phyloP scores from a whole-genome alignment of 768 basidiomycete genomes.

The Astraeus odoratus region DNA sequence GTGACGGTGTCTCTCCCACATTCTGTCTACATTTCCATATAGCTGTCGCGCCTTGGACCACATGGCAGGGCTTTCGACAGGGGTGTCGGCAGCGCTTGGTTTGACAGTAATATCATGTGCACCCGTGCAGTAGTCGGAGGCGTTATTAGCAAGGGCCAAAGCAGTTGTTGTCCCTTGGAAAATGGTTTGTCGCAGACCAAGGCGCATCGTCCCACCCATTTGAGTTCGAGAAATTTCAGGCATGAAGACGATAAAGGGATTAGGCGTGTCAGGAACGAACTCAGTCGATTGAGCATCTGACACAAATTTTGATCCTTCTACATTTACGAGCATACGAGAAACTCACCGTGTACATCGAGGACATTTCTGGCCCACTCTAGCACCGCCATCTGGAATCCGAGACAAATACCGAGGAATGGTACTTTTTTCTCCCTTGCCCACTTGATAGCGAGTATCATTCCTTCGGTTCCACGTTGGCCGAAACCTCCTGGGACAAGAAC shows the following conservation, averaged over 20 bases:
- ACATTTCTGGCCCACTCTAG: conserved; percentile 91
- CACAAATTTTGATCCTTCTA: too few species aligned
- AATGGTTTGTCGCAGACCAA: conserved; percentile 94
- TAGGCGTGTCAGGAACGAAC: conserved; percentile 52
- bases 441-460: conserved; percentile 97
- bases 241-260: conserved; percentile 92
- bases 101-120: neutral
- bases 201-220: conserved; percentile 99
- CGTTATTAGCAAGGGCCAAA: conserved; percentile 10
- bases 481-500: conserved; percentile 98
- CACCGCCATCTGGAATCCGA: conserved; percentile 96
- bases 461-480: conserved; percentile 87
- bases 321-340: neutral
- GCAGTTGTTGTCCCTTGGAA: conserved; percentile 47
- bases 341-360: conserved; percentile 57
- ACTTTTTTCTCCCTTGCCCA: conserved; percentile 93
- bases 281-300: conserved; percentile 83
- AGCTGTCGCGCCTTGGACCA: conserved; percentile 73
- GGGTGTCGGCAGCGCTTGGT: conserved; percentile 4
- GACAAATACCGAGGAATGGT: conserved; percentile 94
- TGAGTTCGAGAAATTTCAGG: conserved; percentile 97
- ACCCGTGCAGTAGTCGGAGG: conserved; percentile 5
- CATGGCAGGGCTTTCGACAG: conserved; percentile 37
- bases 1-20: conserved; percentile 97
- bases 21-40: conserved; percentile 74